Evolutionary conservation across 2,329 filamentous ascomycete species (phyloP).

Genomic region (Penicillium sp.): DNA sequence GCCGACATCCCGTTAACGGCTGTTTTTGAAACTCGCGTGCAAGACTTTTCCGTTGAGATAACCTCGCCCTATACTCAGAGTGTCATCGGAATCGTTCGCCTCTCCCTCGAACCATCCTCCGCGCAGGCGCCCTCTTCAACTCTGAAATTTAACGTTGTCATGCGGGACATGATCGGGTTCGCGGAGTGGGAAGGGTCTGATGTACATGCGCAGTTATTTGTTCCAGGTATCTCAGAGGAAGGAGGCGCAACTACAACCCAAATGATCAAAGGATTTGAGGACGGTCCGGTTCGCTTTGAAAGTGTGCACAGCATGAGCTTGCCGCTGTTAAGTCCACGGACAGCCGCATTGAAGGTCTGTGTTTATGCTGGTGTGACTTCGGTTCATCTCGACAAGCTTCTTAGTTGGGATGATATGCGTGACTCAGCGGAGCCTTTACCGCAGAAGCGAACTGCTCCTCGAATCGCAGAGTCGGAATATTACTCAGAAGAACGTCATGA

Average conservation of each 20-base stretch:
- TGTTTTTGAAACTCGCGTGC: slow-evolving; percentile 90
- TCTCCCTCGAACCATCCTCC: slow-evolving; percentile 90
- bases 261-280: slow-evolving; percentile 91
- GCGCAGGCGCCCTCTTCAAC: slow-evolving; percentile 89
- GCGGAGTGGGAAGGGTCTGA: slow-evolving; percentile 93
- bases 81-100: slow-evolving; percentile 82
- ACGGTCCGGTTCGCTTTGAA: slow-evolving; percentile 88
- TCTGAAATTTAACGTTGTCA: slow-evolving; percentile 96
- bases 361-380: slow-evolving; percentile 87
- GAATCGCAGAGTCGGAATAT: slow-evolving; percentile 89
- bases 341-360: slow-evolving; percentile 76
- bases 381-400: slow-evolving; percentile 94
- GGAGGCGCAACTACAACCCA: slow-evolving; percentile 92
- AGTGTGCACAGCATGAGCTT: slow-evolving; percentile 98
- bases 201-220: slow-evolving; percentile 94
- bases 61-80: slow-evolving; percentile 89
- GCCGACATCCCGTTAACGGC: slow-evolving; percentile 87
- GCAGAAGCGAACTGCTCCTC: slow-evolving; percentile 60
- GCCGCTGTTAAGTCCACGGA: slow-evolving; percentile 71
- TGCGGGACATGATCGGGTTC: slow-evolving; percentile 94
- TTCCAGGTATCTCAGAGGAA: slow-evolving; percentile 84
- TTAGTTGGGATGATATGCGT: slow-evolving; percentile 98
- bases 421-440: slow-evolving; percentile 63
- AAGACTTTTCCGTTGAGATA: slow-evolving; percentile 89
- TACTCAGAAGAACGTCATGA: slow-evolving; percentile 93